These are phyloP conservation scores for Citrullus amarus DNA, from an alignment of 306 rosid genomes.

Conservation along the genomic window DNA sequence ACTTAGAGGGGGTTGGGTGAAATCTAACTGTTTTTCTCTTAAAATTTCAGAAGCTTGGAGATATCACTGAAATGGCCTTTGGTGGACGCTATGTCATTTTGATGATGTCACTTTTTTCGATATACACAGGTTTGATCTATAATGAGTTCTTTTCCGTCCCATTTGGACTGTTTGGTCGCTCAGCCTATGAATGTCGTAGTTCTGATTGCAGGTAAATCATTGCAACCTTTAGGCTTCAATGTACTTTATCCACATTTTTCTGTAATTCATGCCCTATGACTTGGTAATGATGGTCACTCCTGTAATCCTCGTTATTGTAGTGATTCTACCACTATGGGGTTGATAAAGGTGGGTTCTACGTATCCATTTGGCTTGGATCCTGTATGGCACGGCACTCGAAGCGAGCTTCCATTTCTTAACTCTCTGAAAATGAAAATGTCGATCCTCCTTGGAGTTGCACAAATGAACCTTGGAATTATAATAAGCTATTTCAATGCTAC, in stretches of 20 bases:
- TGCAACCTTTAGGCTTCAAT: conserved; percentile 10
- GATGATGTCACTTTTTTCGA: conserved; percentile 86
- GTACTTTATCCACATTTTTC: neutral
- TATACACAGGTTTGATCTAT: conserved; percentile 89
- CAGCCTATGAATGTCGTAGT: conserved; percentile 87
- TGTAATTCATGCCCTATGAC: conserved; percentile 1
- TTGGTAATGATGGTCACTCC: neutral
- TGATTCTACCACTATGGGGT: conserved; percentile 70
- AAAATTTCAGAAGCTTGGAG: conserved; percentile 84
- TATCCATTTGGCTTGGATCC: conserved; percentile 99
- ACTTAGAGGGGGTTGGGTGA: neutral
- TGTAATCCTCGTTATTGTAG: conserved; percentile 22
- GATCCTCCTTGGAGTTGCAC: conserved; percentile 88
- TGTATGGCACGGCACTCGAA: conserved; percentile 88
- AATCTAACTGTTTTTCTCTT: conserved; percentile 20
- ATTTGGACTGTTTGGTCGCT: conserved; percentile 68
- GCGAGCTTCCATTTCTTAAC: conserved; percentile 93
- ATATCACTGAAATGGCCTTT: conserved; percentile 88
- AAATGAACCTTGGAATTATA: conserved; percentile 93
- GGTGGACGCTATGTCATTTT: conserved; percentile 94
- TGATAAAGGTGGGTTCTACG: conserved; percentile 61
- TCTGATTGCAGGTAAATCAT: conserved; percentile 64
- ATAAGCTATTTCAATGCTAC: conserved; percentile 74
- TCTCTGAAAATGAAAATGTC: conserved; percentile 99
- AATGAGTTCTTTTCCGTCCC: conserved; percentile 95